Base-by-base conservation (phyloP, 2,329 filamentous ascomycete species). In the Stagonosporopsis rhizophila region DNA sequence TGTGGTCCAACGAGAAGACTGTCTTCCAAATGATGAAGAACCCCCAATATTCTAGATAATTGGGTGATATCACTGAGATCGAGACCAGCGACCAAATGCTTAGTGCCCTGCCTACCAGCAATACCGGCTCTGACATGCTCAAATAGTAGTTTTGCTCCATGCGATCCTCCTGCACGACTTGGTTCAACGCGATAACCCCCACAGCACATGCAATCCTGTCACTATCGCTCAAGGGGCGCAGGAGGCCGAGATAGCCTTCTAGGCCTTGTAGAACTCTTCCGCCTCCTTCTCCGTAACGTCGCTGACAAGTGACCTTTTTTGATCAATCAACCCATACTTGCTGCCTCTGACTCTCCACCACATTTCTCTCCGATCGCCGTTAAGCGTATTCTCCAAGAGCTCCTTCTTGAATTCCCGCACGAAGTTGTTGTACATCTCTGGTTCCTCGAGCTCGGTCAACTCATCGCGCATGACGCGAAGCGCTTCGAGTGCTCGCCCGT, bases 381-480 rank as follows among this genome's bases (percentile, higher is more conserved):
- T 87, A 2, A 97, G 77, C 63, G 89, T 83, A 0, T 87, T 89
- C 0, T 81, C 83, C 7, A 92, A 74, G 1, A 97, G 72, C 52
- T 87, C 86, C 62, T 80, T 81, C 80, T 97, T 98, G 66, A 98
- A 76, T 30, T 83, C 82, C 37, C 75, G 80, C 38, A 96, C 68
- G 62, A 93, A 90, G 0, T 83, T 80, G 70, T 98, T 97, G 76
- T 90, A 99, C 25, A 91, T 67, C 0, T 74, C 83, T 0, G 91
- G 89, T 72, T 91, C 87, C 70, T 97, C 93, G 27, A 91, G 81
- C 6, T 87, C 86, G 6, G 88, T 82, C 61, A 96, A 81, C 73
- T 92, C 88, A 19, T 92, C 87, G 9, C 93, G 85, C 84, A 98
- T 87, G 1, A 90, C 88, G 1, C 87, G 83, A 17, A 97, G 78